Evolutionary conservation across 768 basidiomycete species (phyloP), one percentile per base, ranked within the genome.

Genomic region (Suillus weaverae): DNA sequence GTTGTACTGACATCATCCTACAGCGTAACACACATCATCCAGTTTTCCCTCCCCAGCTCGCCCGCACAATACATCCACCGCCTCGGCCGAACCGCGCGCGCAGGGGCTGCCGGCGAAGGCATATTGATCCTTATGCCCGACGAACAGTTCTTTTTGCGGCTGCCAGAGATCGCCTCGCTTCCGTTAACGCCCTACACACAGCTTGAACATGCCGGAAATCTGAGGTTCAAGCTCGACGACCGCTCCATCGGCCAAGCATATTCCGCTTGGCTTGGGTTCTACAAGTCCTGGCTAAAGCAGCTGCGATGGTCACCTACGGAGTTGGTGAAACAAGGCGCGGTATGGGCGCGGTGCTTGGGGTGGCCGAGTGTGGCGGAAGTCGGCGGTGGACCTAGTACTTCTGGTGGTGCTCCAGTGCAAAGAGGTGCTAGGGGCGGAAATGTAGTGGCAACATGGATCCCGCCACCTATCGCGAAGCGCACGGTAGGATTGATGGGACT

Each of bases 61-160:
- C 81, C 86, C 32, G 91, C 91, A 70, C 90, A 91, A 72, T 92
- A 92, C 75, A 87, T 92, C 62, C 91, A 92, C 70, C 85, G 91
- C 26, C 86, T 92, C 8, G 91, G 91, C 16, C 85, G 90, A 55
- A 92, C 90, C 20, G 91, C 90, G 13, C 85, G 91, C 51, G 91
- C 91, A 0, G 91, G 90, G 6, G 78, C 85, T 54, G 78, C 82
- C 6, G 89, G 91, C 0, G 81, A 79, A 44, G 87, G 88, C 3
- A 78, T 86, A 61, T 69, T 90, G 51, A 75, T 90, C 46, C 81
- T 89, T 59, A 80, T 83, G 44, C 80, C 80, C 7, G 77, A 75
- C 39, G 89, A 90, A 67, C 63, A 73, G 26, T 76, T 73, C 55
- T 89, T 89, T 78, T 73, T 88, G 8, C 66, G 65, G 20, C 72